Percentiles rank a stretch among this genome's conserved stretches.
These are phyloP conservation scores for Candida caryicola DNA, from an alignment of 805 yeast genomes.

Conservation along the genomic window DNA sequence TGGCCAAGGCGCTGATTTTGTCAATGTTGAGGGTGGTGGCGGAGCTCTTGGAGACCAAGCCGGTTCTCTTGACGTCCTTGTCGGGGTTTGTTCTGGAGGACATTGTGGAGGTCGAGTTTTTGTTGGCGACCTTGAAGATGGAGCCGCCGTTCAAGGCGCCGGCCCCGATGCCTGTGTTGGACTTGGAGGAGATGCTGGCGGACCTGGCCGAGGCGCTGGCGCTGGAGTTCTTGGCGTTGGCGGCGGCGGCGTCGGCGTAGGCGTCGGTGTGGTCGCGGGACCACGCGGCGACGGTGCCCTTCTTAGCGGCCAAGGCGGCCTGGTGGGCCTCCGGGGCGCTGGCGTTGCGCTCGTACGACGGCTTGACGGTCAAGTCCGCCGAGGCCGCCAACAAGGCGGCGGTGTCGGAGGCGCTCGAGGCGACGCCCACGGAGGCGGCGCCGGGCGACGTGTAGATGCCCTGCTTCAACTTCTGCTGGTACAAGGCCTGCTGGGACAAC, in stretches of 20 bases:
- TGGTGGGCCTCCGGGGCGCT: slow-evolving; percentile 57
- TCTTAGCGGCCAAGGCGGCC: slow-evolving; percentile 52
- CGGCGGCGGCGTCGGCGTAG: slow-evolving; percentile 50
- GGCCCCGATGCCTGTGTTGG: slow-evolving; percentile 23
- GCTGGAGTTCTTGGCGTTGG: slow-evolving; percentile 18
- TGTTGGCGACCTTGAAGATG: slow-evolving; percentile 32
- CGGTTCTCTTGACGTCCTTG: slow-evolving; percentile 30
- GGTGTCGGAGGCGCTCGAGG: slow-evolving; percentile 65
- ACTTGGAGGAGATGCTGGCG: slow-evolving; percentile 7
- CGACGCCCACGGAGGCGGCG: slow-evolving; percentile 56
- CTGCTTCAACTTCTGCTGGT: slow-evolving; percentile 68
- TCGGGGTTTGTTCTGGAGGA: slow-evolving; percentile 45
- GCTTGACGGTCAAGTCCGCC: slow-evolving; percentile 58
- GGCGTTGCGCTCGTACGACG: slow-evolving; percentile 58
- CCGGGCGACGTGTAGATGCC: slow-evolving; percentile 58
- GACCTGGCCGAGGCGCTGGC: slow-evolving; percentile 11
- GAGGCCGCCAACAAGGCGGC: slow-evolving; percentile 77
- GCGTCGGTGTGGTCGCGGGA: slow-evolving; percentile 44
- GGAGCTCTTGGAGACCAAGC: slow-evolving; percentile 28
- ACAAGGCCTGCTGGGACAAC: slow-evolving; percentile 69
- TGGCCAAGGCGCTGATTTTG: slow-evolving; percentile 35
- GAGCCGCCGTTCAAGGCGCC: slow-evolving; percentile 29
- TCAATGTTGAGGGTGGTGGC: slow-evolving; percentile 28
- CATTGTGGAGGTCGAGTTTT: slow-evolving; percentile 45
- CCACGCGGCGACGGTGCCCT: slow-evolving; percentile 48